These are phyloP conservation scores for Aspergillus steynii DNA, from an alignment of 495 filamentous ascomycete genomes.

Conservation along the genomic window DNA sequence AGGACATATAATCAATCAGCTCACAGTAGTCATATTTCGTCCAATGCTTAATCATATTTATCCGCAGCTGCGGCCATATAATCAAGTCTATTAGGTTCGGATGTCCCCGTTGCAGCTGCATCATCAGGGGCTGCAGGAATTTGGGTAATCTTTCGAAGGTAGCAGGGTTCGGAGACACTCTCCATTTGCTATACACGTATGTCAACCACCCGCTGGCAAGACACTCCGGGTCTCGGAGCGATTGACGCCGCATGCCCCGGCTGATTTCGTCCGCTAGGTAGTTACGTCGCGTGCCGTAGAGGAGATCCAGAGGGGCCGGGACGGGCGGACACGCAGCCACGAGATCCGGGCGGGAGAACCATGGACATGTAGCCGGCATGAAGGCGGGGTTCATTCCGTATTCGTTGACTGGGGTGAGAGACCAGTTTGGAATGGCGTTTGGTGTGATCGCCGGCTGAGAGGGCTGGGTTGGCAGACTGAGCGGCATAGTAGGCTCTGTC, in stretches of 20 bases:
- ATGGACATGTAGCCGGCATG: constrained; percentile 1
- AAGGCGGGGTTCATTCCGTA: constrained; percentile 8
- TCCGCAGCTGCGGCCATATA: constrained; percentile 18
- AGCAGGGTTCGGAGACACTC: constrained; percentile 6
- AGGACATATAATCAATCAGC: constrained; percentile 7
- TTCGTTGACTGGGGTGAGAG: constrained; percentile 10
- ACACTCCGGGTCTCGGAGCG: constrained; percentile 15
- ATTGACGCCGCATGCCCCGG: constrained; percentile 9
- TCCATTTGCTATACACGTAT: constrained; percentile 20
- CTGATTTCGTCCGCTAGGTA: constrained; percentile 16
- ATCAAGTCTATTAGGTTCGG: constrained; percentile 10
- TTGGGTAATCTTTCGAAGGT: constrained; percentile 9
- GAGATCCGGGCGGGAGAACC: constrained; percentile 7
- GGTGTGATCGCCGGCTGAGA: background rate
- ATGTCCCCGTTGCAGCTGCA: constrained; percentile 15
- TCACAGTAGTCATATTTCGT: constrained; percentile 6
- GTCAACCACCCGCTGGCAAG: constrained; percentile 14
- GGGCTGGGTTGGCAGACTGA: too few species aligned
- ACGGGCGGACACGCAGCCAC: constrained; percentile 2
- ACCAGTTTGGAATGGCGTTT: constrained; percentile 9
- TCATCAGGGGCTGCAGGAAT: constrained; percentile 11
- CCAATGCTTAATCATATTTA: constrained; percentile 13
- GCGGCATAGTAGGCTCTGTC: too few species aligned
- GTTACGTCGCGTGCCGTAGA: constrained; percentile 21
- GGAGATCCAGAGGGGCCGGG: constrained; percentile 19